Percentiles rank a stretch among this genome's conserved stretches.
These are phyloP conservation scores for Escallonia herrerae DNA, from an alignment of 129 eudicot genomes.

Conservation along the genomic window DNA sequence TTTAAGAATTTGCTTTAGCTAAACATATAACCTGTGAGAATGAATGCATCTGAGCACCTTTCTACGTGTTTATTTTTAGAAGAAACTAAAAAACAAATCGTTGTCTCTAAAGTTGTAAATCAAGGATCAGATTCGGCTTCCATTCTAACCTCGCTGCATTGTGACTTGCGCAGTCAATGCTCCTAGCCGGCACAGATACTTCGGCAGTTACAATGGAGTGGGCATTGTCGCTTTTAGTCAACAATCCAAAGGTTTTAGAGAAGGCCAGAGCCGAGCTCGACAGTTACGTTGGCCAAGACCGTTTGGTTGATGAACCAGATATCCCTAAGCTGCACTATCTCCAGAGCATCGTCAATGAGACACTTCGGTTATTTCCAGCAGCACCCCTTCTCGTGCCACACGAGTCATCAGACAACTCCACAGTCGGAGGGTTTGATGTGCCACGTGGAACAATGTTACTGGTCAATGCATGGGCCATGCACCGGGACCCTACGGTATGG, in stretches of 20 bases:
- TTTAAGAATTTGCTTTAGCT: no score
- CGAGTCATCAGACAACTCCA: constrained; percentile 21
- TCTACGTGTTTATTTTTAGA: no score
- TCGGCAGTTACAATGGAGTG: constrained; percentile 19
- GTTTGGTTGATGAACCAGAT: constrained; percentile 20
- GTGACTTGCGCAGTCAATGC: constrained; percentile 4
- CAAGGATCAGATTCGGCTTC: no score
- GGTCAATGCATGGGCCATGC: constrained; percentile 36
- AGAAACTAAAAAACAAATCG: no score
- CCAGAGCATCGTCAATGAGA: constrained; percentile 18
- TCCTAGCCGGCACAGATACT: constrained; percentile 28
- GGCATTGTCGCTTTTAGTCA: constrained; percentile 28
- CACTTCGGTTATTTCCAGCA: constrained; percentile 26
- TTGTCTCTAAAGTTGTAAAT: no score
- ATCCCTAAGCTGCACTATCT: constrained; percentile 20
- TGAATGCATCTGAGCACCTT: no score
- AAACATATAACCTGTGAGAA: no score
- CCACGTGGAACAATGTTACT: constrained; percentile 29
- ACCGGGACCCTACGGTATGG: constrained; percentile 33
- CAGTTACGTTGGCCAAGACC: constrained; percentile 9
- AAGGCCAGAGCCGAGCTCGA: constrained; percentile 20
- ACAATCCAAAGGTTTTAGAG: constrained; percentile 20
- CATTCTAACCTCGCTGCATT: no score
- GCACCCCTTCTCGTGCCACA: constrained; percentile 37
- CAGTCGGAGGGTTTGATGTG: constrained; percentile 13